phyloP scores from a whole-genome alignment of 768 basidiomycete genomes.

The Calvatia gigantea region DNA sequence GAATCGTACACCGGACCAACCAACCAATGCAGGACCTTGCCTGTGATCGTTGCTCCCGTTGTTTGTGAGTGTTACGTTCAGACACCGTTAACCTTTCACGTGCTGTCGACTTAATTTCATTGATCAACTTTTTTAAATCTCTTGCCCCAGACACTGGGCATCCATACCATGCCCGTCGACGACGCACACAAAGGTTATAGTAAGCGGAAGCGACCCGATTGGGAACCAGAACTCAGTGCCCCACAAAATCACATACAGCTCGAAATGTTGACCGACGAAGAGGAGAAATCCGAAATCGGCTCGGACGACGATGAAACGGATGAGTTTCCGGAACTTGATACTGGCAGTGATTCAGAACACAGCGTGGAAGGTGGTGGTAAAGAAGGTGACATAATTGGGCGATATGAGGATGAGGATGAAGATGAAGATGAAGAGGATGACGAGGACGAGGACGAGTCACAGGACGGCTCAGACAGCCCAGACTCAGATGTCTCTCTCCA shows the following conservation, averaged over 20 bases:
- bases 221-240: constrained; percentile 31
- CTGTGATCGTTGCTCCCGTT: constrained; percentile 12
- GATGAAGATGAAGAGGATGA: constrained; percentile 31
- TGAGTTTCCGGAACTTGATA: constrained; percentile 69
- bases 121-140: constrained; percentile 20
- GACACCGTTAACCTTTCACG: constrained; percentile 19
- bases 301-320: constrained; percentile 62
- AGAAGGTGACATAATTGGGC: constrained; percentile 33
- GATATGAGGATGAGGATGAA: constrained; percentile 36
- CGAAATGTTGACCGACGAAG: constrained; percentile 78
- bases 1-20: not conserved
- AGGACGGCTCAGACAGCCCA: constrained; percentile 32
- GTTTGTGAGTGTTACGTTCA: constrained; percentile 25
- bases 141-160: not conserved
- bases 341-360: constrained; percentile 51
- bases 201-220: constrained; percentile 57
- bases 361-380: constrained; percentile 30
- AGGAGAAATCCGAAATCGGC: constrained; percentile 41
- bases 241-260: constrained; percentile 43
- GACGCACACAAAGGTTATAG: constrained; percentile 33
- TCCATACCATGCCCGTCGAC: constrained; percentile 26
- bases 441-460: constrained; percentile 39
- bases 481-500: constrained; percentile 47
- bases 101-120: constrained; percentile 17
- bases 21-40: not conserved